Evolutionary conservation across 768 basidiomycete genomes (phyloP).

Genomic region (Phaeolepiota aurea): DNA sequence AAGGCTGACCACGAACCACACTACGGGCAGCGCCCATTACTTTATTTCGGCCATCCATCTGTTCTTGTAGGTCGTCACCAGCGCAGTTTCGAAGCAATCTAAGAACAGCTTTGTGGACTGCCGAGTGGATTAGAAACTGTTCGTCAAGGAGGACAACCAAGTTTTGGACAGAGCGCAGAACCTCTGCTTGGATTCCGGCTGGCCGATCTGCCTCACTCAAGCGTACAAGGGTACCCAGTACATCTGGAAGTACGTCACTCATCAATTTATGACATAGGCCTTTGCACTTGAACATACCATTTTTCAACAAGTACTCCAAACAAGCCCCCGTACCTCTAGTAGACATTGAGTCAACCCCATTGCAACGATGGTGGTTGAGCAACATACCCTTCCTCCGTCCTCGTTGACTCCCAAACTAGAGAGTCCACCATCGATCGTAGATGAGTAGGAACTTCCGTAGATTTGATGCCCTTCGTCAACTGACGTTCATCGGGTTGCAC

Average conservation of each 20-base stretch:
- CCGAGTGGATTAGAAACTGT: conserved; percentile 87
- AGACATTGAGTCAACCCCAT: conserved; percentile 5
- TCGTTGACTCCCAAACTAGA: conserved; percentile 77
- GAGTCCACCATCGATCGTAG: conserved; percentile 78
- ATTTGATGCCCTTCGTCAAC: conserved; percentile 67
- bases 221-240: conserved; percentile 76
- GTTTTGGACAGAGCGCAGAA: conserved; percentile 79
- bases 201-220: conserved; percentile 83
- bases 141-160: conserved; percentile 91
- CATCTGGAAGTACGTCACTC: conserved; percentile 47
- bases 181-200: conserved; percentile 85
- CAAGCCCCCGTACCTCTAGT: conserved; percentile 79
- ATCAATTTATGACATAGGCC: background rate
- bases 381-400: conserved; percentile 81
- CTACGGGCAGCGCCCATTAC: conserved; percentile 82
- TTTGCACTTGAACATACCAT: conserved; percentile 42
- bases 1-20: conserved; percentile 59
- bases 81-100: conserved; percentile 80
- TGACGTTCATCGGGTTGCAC: conserved; percentile 86
- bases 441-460: conserved; percentile 73
- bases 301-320: conserved; percentile 85
- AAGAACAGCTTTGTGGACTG: conserved; percentile 82
- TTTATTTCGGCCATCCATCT: conserved; percentile 67
- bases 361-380: conserved; percentile 1
- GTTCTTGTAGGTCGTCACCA: conserved; percentile 88